phyloP scores from a whole-genome alignment of 192 early-diverging fungal species.

The Chytriomyces hyalinus region DNA sequence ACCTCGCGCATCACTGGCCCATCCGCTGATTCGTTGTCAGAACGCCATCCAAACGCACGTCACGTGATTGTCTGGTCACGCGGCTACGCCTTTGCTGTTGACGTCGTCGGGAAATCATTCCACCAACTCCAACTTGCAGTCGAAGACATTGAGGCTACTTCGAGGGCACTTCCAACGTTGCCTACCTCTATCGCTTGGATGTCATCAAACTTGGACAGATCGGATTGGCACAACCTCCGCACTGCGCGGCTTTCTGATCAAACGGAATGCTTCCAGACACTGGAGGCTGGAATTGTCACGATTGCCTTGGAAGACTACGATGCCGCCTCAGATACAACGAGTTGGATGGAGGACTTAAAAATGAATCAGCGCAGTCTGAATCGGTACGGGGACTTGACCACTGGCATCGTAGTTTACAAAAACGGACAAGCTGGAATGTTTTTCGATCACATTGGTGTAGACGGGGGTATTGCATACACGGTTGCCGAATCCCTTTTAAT shows the following conservation, averaged over 20 bases:
- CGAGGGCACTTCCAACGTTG: not conserved
- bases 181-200: not conserved
- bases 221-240: not conserved
- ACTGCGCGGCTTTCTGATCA: not conserved
- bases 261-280: not conserved
- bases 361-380: not conserved
- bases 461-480: not conserved
- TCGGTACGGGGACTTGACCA: not conserved
- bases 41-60: not conserved
- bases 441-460: slow-evolving; percentile 1
- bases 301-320: not conserved
- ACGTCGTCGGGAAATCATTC: not conserved
- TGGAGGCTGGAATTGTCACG: not conserved
- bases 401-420: not conserved
- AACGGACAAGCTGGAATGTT: not conserved
- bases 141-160: not conserved
- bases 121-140: not conserved
- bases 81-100: not conserved
- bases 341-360: not conserved
- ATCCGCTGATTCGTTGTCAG: not conserved
- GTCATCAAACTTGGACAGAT: not conserved
- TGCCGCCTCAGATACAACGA: not conserved
- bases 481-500: not conserved
- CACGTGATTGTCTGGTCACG: not conserved
- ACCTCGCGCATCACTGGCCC: not conserved